Conservation (phyloP, 2,329 filamentous ascomycete genomes). For the Trichoderma koningii region DNA sequence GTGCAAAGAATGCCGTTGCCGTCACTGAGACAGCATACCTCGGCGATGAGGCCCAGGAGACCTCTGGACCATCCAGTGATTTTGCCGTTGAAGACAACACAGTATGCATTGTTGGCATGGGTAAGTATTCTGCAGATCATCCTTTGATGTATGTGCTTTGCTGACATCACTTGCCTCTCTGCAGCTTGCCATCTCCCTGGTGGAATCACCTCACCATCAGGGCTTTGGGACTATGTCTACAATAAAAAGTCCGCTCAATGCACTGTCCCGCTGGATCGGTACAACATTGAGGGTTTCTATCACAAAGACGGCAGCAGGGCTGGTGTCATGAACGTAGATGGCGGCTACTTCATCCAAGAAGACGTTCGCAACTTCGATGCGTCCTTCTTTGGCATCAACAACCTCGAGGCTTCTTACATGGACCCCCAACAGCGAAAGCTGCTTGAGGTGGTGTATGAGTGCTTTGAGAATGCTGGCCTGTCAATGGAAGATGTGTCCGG, state of each 20-base stretch:
- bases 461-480: slow-evolving; percentile 29
- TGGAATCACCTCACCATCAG: slow-evolving; percentile 23
- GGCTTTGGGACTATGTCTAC: slow-evolving; percentile 38
- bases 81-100: slow-evolving; percentile 17
- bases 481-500: slow-evolving; percentile 19
- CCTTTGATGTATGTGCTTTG: not conserved
- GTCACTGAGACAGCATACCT: slow-evolving; percentile 11
- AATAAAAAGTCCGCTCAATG: slow-evolving; percentile 35
- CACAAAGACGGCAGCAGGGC: slow-evolving; percentile 25
- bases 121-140: not conserved
- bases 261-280: slow-evolving; percentile 35
- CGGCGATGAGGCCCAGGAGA: slow-evolving; percentile 15
- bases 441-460: slow-evolving; percentile 39
- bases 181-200: slow-evolving; percentile 24
- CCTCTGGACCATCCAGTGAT: slow-evolving; percentile 16
- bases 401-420: slow-evolving; percentile 11
- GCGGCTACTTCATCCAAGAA: slow-evolving; percentile 34
- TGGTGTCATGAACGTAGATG: slow-evolving; percentile 25
- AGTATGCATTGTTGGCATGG: slow-evolving; percentile 20
- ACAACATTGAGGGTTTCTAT: slow-evolving; percentile 28
- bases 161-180: not conserved
- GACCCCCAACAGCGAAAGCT: slow-evolving; percentile 40
- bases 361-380: slow-evolving; percentile 23
- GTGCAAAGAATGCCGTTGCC: slow-evolving; percentile 10
- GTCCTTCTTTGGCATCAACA: slow-evolving; percentile 17